These are phyloP conservation scores for Yarrowia alimentaria DNA, from an alignment of 805 yeast species.

Conservation along the genomic window DNA sequence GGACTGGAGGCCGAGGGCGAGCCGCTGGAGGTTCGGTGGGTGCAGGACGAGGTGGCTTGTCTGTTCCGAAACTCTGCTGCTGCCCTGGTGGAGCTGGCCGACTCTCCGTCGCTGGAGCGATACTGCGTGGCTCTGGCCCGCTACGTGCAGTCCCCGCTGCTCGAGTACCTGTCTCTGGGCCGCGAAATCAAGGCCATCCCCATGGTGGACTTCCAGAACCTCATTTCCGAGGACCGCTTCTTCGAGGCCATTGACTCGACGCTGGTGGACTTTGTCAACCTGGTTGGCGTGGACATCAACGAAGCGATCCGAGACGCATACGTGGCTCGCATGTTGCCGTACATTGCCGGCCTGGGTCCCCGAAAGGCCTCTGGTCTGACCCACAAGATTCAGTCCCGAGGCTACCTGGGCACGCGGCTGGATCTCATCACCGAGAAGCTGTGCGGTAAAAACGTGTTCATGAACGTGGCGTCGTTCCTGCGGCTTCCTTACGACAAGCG, in stretches of 20 bases:
- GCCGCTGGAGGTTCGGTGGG: slow-evolving; percentile 69
- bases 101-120: slow-evolving; percentile 72
- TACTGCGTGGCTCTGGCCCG: slow-evolving; percentile 90
- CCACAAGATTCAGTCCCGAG: slow-evolving; percentile 69
- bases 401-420: slow-evolving; percentile 67
- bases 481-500: slow-evolving; percentile 69
- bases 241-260: slow-evolving; percentile 69
- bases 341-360: slow-evolving; percentile 89
- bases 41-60: slow-evolving; percentile 89
- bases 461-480: slow-evolving; percentile 89
- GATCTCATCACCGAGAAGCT: slow-evolving; percentile 81
- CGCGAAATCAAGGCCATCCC: slow-evolving; percentile 68
- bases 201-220: slow-evolving; percentile 64
- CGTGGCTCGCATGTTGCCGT: slow-evolving; percentile 68
- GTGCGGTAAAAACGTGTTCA: slow-evolving; percentile 74
- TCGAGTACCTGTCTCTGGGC: slow-evolving; percentile 80
- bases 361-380: slow-evolving; percentile 87
- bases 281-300: slow-evolving; percentile 92
- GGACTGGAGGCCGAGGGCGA: slow-evolving; percentile 45
- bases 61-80: slow-evolving; percentile 76
- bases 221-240: slow-evolving; percentile 63
- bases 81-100: slow-evolving; percentile 77
- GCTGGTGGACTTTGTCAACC: slow-evolving; percentile 83
- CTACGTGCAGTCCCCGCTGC: slow-evolving; percentile 86
- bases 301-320: slow-evolving; percentile 79